Evolutionary conservation across 331 rosid species (phyloP).

Genomic region (Cydonia oblonga): DNA sequence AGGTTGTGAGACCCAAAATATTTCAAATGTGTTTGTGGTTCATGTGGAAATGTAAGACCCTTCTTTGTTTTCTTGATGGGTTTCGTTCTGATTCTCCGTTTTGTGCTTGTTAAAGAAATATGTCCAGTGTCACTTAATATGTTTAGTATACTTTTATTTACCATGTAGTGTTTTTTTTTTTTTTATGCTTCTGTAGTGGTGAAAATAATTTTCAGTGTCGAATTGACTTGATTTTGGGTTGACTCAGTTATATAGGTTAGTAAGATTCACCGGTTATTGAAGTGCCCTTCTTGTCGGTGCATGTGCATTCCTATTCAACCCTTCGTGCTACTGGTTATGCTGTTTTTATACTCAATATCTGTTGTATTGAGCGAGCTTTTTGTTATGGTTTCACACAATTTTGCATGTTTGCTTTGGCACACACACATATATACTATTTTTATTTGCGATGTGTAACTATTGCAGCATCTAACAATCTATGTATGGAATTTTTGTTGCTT

Average conservation of each 20-base stretch:
- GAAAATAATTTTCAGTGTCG: background rate
- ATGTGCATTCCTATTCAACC: background rate
- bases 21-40: background rate
- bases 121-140: background rate
- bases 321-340: background rate
- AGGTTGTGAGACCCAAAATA: background rate
- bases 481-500: background rate
- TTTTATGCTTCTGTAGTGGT: background rate
- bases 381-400: background rate
- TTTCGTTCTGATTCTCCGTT: background rate
- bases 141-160: background rate
- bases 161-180: background rate
- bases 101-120: background rate
- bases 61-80: background rate
- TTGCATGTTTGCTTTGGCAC: background rate
- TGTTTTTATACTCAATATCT: background rate
- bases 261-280: background rate
- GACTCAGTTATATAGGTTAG: background rate
- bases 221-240: background rate
- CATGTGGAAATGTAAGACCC: background rate
- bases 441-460: background rate
- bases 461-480: background rate
- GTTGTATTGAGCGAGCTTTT: background rate
- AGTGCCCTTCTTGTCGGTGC: background rate
- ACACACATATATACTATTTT: no score